Conservation (phyloP, 106 monocot species). For the Gastrodia elata region DNA sequence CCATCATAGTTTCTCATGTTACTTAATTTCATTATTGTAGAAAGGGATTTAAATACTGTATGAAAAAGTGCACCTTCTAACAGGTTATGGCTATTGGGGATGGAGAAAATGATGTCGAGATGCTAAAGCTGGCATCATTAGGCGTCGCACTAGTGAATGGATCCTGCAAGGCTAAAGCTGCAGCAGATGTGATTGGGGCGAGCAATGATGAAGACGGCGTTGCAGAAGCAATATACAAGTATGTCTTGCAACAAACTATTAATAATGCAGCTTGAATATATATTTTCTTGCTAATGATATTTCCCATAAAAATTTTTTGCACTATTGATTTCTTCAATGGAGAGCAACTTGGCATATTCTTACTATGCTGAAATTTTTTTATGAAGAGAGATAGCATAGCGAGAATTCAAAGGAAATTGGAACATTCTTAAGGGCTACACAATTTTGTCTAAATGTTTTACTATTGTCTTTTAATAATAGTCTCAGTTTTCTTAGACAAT, state of each 20-base stretch:
- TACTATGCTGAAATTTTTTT: no score
- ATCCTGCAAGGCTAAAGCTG: conserved; percentile 65
- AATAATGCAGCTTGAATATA: neutral
- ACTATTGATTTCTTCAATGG: no score
- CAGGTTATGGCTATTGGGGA: conserved; percentile 96
- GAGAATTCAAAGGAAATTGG: no score
- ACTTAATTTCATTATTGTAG: neutral
- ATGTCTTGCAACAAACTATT: conserved; percentile 27
- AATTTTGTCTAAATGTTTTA: no score
- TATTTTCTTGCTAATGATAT: neutral
- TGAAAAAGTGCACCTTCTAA: neutral
- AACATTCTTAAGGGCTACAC: no score
- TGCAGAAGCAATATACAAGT: conserved; percentile 68
- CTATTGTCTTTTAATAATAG: no score
- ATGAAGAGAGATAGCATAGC: no score
- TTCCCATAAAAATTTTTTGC: no score
- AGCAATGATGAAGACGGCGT: conserved; percentile 87
- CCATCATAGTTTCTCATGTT: neutral
- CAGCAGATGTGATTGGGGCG: conserved; percentile 59
- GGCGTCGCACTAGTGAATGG: conserved; percentile 81
- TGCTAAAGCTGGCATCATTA: conserved; percentile 80
- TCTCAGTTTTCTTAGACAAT: no score
- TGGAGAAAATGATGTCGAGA: conserved; percentile 92
- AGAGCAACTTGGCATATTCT: no score
- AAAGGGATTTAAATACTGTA: neutral